Evolutionary conservation across 495 filamentous ascomycete species (phyloP).

Genomic region (Penicillium taxi): DNA sequence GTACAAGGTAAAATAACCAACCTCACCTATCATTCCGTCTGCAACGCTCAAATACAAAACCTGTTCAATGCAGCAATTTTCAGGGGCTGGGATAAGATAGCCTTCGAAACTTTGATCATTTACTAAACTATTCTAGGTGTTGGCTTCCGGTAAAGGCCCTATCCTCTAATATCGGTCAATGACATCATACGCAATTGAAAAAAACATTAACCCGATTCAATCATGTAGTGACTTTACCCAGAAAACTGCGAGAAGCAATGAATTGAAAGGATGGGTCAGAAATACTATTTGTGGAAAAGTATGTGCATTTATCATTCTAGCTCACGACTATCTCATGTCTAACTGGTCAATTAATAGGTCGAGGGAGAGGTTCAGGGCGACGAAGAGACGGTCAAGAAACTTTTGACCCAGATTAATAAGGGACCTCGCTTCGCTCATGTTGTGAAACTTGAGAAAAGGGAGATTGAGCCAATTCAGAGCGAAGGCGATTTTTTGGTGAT

Average conservation of each 20-base stretch:
- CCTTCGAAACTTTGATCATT: too few relatives aligned
- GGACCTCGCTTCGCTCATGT: slow-evolving; percentile 65
- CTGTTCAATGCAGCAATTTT: background rate
- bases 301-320: slow-evolving; percentile 1
- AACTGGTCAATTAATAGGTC: slow-evolving; percentile 46
- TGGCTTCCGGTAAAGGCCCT: slow-evolving; percentile 53
- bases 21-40: too few relatives aligned
- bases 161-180: slow-evolving; percentile 4
- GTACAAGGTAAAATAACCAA: slow-evolving; percentile 40
- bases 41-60: too few relatives aligned
- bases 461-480: slow-evolving; percentile 51
- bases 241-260: slow-evolving; percentile 55
- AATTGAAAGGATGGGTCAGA: slow-evolving; percentile 69
- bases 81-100: too few relatives aligned
- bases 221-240: slow-evolving; percentile 57
- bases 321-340: background rate
- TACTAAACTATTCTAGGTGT: slow-evolving; percentile 44
- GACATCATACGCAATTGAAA: slow-evolving; percentile 12
- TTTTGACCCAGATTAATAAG: slow-evolving; percentile 67
- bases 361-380: slow-evolving; percentile 82
- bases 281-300: slow-evolving; percentile 71
- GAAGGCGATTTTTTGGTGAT: slow-evolving; percentile 56
- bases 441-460: slow-evolving; percentile 59
- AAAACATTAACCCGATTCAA: background rate
- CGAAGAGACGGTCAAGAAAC: slow-evolving; percentile 51